A percentile compares a stretch with the other conserved stretches of the same genome.
Conservation (phyloP, 2,329 filamentous ascomycete genomes). For the Simplicillium aogashimaense region DNA sequence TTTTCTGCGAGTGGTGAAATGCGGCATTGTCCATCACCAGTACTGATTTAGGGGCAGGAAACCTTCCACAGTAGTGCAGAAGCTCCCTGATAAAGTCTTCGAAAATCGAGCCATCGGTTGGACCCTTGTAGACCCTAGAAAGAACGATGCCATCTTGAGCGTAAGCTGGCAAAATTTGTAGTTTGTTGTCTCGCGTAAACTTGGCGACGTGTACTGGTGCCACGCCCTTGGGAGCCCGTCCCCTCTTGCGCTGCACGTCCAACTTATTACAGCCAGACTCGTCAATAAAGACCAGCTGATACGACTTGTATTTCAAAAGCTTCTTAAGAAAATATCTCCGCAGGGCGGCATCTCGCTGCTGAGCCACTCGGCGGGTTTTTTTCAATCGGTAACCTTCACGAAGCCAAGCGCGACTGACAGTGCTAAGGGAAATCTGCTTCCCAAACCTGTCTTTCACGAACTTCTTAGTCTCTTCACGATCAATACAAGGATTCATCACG, state of each 20-base stretch:
- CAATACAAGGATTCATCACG: neutral
- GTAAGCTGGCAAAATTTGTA: constrained; percentile 15
- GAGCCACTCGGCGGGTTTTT: constrained; percentile 15
- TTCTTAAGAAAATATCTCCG: constrained; percentile 20
- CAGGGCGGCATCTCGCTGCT: constrained; percentile 19
- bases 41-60: constrained; percentile 20
- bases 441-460: neutral
- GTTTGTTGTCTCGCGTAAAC: constrained; percentile 12
- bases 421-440: neutral
- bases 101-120: constrained; percentile 11
- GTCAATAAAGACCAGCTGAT: constrained; percentile 23
- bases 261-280: constrained; percentile 23
- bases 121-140: constrained; percentile 6
- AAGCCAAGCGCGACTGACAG: neutral
- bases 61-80: constrained; percentile 18
- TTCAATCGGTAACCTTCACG: constrained; percentile 13
- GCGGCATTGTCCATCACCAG: constrained; percentile 15
- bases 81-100: constrained; percentile 18
- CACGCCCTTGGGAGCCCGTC: constrained; percentile 19
- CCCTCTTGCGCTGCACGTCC: constrained; percentile 17
- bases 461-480: neutral
- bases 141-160: constrained; percentile 11
- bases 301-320: constrained; percentile 18
- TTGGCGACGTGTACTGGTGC: constrained; percentile 13
- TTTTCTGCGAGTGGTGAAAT: neutral